phyloP scores from a whole-genome alignment of 768 basidiomycete species.

The Pleurotus pulmonarius region DNA sequence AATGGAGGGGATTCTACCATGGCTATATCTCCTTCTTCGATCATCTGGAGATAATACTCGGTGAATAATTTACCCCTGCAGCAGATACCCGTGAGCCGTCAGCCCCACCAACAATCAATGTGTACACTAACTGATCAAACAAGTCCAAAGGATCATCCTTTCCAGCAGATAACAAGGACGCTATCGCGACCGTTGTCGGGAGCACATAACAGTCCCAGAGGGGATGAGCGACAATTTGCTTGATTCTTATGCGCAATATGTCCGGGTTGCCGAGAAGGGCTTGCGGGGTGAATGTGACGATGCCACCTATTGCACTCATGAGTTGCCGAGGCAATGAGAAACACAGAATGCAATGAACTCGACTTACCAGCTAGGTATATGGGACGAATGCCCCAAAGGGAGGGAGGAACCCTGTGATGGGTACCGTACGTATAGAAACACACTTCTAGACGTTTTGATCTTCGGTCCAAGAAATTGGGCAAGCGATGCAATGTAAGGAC shows the following conservation, averaged over 20 bases:
- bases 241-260: constrained; percentile 44
- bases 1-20: constrained; percentile 46
- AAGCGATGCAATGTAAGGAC: constrained; percentile 45
- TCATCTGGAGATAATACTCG: constrained; percentile 38
- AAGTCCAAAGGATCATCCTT: constrained; percentile 35
- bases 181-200: constrained; percentile 60
- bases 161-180: constrained; percentile 34
- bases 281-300: constrained; percentile 66
- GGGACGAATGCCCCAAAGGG: constrained; percentile 59
- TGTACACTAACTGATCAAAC: constrained; percentile 34
- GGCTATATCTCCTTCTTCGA: constrained; percentile 56
- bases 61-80: constrained; percentile 37
- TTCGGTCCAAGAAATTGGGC: constrained; percentile 44
- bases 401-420: constrained; percentile 45
- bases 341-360: neutral
- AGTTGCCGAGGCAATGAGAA: neutral
- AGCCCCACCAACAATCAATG: neutral
- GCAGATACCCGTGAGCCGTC: neutral
- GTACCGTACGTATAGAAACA: constrained; percentile 71
- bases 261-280: constrained; percentile 53
- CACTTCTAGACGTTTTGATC: constrained; percentile 38
- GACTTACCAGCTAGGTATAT: constrained; percentile 65
- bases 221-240: constrained; percentile 52
- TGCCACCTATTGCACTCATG: constrained; percentile 47
- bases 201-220: constrained; percentile 67